Conservation (phyloP, 106 monocot genomes). For the Xerophyta viscosa region DNA sequence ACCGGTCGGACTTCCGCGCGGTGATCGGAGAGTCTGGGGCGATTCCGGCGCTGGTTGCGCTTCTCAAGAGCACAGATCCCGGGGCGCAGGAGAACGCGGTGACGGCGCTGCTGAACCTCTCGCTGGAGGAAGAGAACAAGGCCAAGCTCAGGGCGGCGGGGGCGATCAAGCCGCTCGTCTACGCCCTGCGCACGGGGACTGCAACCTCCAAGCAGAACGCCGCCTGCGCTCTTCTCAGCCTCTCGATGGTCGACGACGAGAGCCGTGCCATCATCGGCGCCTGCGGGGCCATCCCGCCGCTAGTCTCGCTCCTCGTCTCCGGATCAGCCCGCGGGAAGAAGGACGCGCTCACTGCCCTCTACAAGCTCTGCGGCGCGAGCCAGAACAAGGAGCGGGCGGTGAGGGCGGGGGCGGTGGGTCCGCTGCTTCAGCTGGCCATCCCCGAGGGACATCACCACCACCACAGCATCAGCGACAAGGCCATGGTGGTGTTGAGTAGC, state of each 20-base stretch:
- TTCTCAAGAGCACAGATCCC: constrained; percentile 43
- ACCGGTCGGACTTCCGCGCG: constrained; percentile 47
- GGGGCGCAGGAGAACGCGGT: constrained; percentile 55
- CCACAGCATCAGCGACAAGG: constrained; percentile 50
- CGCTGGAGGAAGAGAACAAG: constrained; percentile 55
- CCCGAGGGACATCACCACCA: too few species aligned
- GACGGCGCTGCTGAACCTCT: constrained; percentile 70
- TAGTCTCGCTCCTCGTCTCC: constrained; percentile 37
- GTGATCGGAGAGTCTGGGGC: constrained; percentile 46
- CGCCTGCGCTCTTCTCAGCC: constrained; percentile 56
- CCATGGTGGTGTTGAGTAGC: constrained; percentile 48
- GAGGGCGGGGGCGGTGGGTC: constrained; percentile 40
- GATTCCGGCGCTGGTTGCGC: constrained; percentile 32
- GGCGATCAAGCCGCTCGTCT: constrained; percentile 54
- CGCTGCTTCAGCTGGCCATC: constrained; percentile 42
- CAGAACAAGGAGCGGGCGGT: constrained; percentile 66
- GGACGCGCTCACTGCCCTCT: constrained; percentile 62
- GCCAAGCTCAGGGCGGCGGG: constrained; percentile 36
- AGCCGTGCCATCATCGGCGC: constrained; percentile 47
- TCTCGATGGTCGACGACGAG: constrained; percentile 57
- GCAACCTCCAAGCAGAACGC: constrained; percentile 61
- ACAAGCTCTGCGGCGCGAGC: constrained; percentile 37
- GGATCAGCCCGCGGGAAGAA: constrained; percentile 60
- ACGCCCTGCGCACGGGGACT: constrained; percentile 52
- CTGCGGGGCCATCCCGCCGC: constrained; percentile 61